Base-by-base conservation (phyloP, 2,329 filamentous ascomycete species). In the Aspergillus oerlinghausenensis region DNA sequence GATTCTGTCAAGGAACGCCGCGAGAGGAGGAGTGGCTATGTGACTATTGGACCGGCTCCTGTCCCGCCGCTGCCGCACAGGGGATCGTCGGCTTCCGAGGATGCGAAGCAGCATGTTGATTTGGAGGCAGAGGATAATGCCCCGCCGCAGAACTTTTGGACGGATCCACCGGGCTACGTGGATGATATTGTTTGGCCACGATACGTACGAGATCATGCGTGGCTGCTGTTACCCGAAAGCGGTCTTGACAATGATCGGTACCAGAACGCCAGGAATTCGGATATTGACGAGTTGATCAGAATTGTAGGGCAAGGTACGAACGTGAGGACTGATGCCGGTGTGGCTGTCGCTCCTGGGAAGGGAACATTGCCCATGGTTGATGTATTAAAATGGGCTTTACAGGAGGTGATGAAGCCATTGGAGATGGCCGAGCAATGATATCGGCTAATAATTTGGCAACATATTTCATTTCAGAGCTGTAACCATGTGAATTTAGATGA, bases 101-200 rank as follows among this genome's bases (percentile, higher is more conserved):
- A 48, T 45, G 55, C 29, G 6, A 19, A 35, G n/a, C 32, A 35
- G 21, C 61, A 59, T 21, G 56, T 70, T 17, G 70, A 72, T 55
- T 51, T 72, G 29, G 64, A 71, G 14, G 61, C 47, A 6, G 68
- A 71, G 54, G 67, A 67, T 61, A 67, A 73, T 65, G 48, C 69
- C 76, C 40, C 80, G 1, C 67, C 67, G 29, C 70, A 97, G 67
- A 93, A 92, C 28, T 99, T 97, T 77, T 99, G 94, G 94, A 82
- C 87, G 55, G 94, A 99, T 73, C 94, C 94, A 0, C 91, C 91
- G 0, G 92, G 90, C 0, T 99, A 97, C 71, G 92, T 97, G 40
- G 92, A 97, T 71, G 84, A 89, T 70, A 83, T 99, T 54, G 94
- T 99, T 4, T 99, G 94, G 94, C 93, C 93, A 3, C 93, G 96